These are phyloP conservation scores for Pholiota microspora DNA, from an alignment of 768 basidiomycete genomes.

Conservation along the genomic window DNA sequence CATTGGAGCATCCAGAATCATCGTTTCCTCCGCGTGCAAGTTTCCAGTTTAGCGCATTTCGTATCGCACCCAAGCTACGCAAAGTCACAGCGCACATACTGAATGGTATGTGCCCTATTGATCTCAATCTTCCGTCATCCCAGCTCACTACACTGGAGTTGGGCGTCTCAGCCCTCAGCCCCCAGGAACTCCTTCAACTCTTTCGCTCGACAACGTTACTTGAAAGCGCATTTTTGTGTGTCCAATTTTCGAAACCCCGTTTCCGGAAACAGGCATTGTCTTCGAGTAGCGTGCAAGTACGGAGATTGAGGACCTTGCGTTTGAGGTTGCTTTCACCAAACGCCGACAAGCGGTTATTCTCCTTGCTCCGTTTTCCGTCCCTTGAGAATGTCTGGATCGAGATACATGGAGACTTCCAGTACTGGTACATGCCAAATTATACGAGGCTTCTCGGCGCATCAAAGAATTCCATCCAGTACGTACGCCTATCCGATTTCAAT, in stretches of 20 bases:
- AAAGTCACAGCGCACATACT: not conserved
- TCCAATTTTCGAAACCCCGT: not conserved
- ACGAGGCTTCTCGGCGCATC: not conserved
- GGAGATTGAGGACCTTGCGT: not conserved
- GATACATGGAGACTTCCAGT: not conserved
- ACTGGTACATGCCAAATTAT: not conserved
- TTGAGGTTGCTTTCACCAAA: not conserved
- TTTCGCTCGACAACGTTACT: not conserved
- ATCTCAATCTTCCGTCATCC: not conserved
- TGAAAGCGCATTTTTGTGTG: not conserved
- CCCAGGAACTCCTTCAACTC: not conserved
- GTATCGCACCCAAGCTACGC: not conserved
- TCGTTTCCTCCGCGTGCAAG: not conserved
- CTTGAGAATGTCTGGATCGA: not conserved
- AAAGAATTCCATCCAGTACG: not conserved
- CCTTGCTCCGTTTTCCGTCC: not conserved
- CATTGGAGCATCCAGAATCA: not conserved
- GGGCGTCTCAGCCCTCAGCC: not conserved
- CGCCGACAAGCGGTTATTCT: not conserved
- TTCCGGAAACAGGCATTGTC: not conserved
- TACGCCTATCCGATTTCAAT: not conserved
- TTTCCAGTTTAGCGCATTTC: not conserved
- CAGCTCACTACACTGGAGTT: not conserved
- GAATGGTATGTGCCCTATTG: not conserved
- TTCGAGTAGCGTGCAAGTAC: not conserved